phyloP scores from a whole-genome alignment of 2,329 filamentous ascomycete genomes.

The Cercospora sp. region DNA sequence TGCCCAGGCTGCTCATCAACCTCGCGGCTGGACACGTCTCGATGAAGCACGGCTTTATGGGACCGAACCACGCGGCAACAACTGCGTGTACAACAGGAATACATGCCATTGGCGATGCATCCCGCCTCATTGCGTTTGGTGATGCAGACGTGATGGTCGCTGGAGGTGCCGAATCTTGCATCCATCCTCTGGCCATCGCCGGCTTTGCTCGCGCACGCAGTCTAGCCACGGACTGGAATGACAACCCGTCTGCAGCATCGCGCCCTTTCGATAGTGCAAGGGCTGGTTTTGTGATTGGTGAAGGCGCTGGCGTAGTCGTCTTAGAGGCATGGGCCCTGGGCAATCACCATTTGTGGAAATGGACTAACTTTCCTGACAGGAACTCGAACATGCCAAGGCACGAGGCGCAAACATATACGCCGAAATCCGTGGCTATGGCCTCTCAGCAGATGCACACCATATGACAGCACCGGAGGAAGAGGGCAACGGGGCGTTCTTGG shows the following conservation, averaged over 20 bases:
- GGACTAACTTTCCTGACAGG: slow-evolving; percentile 45
- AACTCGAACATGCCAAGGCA: slow-evolving; percentile 79
- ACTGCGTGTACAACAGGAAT: slow-evolving; percentile 96
- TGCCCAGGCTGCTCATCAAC: slow-evolving; percentile 90
- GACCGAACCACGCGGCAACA: slow-evolving; percentile 88
- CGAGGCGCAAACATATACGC: slow-evolving; percentile 83
- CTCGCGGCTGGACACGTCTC: slow-evolving; percentile 92
- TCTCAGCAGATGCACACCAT: slow-evolving; percentile 87
- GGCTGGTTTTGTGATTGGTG: slow-evolving; percentile 86
- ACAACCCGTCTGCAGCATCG: slow-evolving; percentile 68
- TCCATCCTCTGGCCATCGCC: slow-evolving; percentile 88
- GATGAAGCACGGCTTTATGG: slow-evolving; percentile 84
- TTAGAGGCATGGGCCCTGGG: slow-evolving; percentile 61
- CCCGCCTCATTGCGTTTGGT: slow-evolving; percentile 85
- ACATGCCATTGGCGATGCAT: slow-evolving; percentile 90
- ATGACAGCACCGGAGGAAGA: slow-evolving; percentile 87
- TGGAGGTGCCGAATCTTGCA: slow-evolving; percentile 92
- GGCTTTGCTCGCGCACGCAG: slow-evolving; percentile 89
- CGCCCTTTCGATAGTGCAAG: slow-evolving; percentile 82
- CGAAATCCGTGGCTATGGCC: slow-evolving; percentile 84
- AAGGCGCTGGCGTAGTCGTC: slow-evolving; percentile 84
- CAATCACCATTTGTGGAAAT: background rate
- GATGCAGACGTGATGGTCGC: slow-evolving; percentile 95
- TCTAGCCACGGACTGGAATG: slow-evolving; percentile 77
- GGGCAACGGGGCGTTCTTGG: slow-evolving; percentile 75